Base-by-base conservation (phyloP, 1,139 yeast species). In the Protomyces macrosporus region DNA sequence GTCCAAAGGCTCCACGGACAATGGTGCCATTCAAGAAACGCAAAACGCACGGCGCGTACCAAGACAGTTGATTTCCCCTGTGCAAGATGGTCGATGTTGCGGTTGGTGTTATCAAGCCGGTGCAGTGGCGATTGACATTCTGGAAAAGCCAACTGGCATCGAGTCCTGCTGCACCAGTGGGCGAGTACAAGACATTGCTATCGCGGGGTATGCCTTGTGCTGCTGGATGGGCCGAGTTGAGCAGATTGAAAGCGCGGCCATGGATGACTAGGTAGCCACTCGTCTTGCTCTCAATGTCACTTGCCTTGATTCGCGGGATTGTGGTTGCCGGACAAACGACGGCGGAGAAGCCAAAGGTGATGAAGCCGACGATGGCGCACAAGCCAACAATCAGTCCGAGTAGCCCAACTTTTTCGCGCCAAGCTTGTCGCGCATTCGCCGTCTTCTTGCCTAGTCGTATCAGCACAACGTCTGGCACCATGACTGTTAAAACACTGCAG, bases 41-140 rank as follows among this genome's bases (percentile, higher is more conserved):
- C 56, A 87, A 69, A 70, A 85, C 84, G 77, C 98, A 93, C 3
- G 98, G 98, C 87, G 90, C 90, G 76, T 93, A 93, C 96, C 97
- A 91, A 7, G 96, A 98, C 69, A 93, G 73, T 10, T 39, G 42
- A 56, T 86, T 84, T 35, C 81, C 79, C 67, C 80, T 78, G 67
- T 78, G 76, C 0, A 97, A 97, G 66, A 91, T 90, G 0, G 85
- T 70, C 71, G 89, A 82, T 72, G 85, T 82, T 9, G 78, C 83
- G 68, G 83, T 83, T 55, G 98, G 95, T n/a, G 77, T 80, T 65
- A 93, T 87, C 65, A 93, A 78, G 35, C 85, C 87, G 74, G 84
- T 85, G 76, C 98, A 93, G 74, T 90, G 86, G 37, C 97, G 97
- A 73, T 93, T 93, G 59, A 93, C 97, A 73, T 93, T 93, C 75